Evolutionary conservation across 2,329 filamentous ascomycete genomes (phyloP), one percentile per base, ranked within the genome.

Genomic region (Grosmannia clavigera): DNA sequence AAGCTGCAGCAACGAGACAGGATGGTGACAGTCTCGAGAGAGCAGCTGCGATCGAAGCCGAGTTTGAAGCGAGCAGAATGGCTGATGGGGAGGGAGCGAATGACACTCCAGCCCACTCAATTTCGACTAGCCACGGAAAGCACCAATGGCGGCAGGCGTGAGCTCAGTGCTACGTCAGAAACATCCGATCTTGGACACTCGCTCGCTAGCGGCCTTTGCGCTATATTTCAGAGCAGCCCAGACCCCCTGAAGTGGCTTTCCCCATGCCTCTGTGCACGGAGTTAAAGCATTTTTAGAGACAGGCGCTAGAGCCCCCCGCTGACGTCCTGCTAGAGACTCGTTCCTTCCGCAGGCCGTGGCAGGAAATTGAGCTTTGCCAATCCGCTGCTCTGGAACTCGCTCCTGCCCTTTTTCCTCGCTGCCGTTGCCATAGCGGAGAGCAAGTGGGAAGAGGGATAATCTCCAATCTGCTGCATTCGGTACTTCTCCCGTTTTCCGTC

Each of bases 161-260:
- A 12, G 14, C 19, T 19, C 48, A 27, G 50, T n/a, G 51, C 55
- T 60, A 60, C 59, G 59, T 60, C 59, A 60, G 50, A 58, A 60
- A 60, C 59, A 60, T 60, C 59, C 59, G 59, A 60, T 58, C 29
- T 56, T 53, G 33, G 5, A 31, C 43, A 14, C 27, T 35, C 58
- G 48, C 22, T n/a, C 29, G 11, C 54, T 52, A 60, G 58, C 46
- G 58, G 53, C 22, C 14, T 59, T 46, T 50, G 25, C 52, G 57
- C 52, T 56, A 50, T 38, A 50, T 38, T 51, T 50, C 58, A 33
- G 52, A 54, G 46, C 35, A 55, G 58, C 51, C 58, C 27, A 59
- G 58, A 27, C 57, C 51, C 57, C 51, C 50, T 51, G 46, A 51
- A 29, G 29, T 52, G 9, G 22, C 10, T 19, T 35, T 58, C 29